A percentile compares a stretch with the other conserved stretches of the same genome.
These are phyloP conservation scores for Musa acuminata DNA, from an alignment of 176 grass and related monocot genomes.

Conservation along the genomic window DNA sequence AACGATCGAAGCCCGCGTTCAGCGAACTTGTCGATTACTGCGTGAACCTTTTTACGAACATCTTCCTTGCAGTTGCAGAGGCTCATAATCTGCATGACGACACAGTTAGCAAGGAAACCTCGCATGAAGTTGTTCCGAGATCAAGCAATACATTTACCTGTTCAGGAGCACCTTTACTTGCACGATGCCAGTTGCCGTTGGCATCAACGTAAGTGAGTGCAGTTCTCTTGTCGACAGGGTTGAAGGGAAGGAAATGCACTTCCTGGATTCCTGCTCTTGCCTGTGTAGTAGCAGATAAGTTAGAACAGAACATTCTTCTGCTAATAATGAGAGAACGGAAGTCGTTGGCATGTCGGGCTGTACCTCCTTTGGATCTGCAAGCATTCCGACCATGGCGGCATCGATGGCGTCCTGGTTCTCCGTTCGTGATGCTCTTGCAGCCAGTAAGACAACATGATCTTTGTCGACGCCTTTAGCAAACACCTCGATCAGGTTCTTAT, in stretches of 20 bases:
- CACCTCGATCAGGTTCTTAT: not conserved
- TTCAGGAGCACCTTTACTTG: constrained; percentile 91
- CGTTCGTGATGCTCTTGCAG: not conserved
- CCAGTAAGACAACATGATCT: not conserved
- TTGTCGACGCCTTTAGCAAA: not conserved
- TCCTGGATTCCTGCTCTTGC: constrained; percentile 59
- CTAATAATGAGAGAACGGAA: no score
- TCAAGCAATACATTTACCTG: constrained; percentile 29
- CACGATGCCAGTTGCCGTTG: constrained; percentile 78
- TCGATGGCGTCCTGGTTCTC: constrained; percentile 4
- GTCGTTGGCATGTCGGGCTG: no score
- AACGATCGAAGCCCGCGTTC: constrained; percentile 92
- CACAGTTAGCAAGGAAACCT: not conserved
- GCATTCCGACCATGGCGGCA: constrained; percentile 4
- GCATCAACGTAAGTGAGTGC: constrained; percentile 81
- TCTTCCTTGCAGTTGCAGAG: constrained; percentile 84
- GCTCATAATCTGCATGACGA: constrained; percentile 55
- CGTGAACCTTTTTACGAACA: constrained; percentile 53
- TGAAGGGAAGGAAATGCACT: constrained; percentile 93
- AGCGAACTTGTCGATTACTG: constrained; percentile 79
- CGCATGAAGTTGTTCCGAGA: not conserved
- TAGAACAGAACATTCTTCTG: no score
- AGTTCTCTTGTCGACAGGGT: constrained; percentile 95
- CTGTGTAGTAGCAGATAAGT: not conserved
- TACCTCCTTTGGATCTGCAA: constrained; percentile 1